These are phyloP conservation scores for Truncatella angustata DNA, from an alignment of 2,329 filamentous ascomycete genomes.

Conservation along the genomic window DNA sequence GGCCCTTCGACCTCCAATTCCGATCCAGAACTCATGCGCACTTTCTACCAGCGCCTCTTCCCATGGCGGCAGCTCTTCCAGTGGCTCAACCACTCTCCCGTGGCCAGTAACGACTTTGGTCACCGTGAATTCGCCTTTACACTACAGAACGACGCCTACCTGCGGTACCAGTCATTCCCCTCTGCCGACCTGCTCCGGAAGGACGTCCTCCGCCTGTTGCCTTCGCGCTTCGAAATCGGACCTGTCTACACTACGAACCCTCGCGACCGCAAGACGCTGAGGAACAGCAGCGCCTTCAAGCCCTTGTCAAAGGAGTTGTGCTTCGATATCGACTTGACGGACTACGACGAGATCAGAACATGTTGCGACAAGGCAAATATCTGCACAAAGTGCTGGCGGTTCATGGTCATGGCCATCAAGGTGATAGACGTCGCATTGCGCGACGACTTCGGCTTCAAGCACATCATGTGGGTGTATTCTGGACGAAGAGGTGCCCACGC, in stretches of 20 bases:
- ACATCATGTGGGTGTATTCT: slow-evolving; percentile 98
- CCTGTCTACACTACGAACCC: slow-evolving; percentile 96
- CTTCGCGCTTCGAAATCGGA: slow-evolving; percentile 95
- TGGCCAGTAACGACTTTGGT: slow-evolving; percentile 81
- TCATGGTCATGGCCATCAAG: slow-evolving; percentile 97
- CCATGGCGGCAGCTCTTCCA: slow-evolving; percentile 94
- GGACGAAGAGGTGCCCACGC: slow-evolving; percentile 95
- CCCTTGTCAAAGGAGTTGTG: slow-evolving; percentile 91
- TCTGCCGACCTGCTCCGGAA: slow-evolving; percentile 72
- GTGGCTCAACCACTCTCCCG: slow-evolving; percentile 93
- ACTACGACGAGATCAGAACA: slow-evolving; percentile 95
- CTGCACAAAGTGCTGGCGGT: slow-evolving; percentile 91
- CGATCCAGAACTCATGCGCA: slow-evolving; percentile 83
- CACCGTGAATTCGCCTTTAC: slow-evolving; percentile 97
- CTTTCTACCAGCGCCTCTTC: slow-evolving; percentile 94
- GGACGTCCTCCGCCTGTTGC: slow-evolving; percentile 83
- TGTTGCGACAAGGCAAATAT: slow-evolving; percentile 94
- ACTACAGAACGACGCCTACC: slow-evolving; percentile 85
- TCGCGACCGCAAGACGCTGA: slow-evolving; percentile 83
- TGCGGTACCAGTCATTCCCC: slow-evolving; percentile 77
- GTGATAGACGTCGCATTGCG: slow-evolving; percentile 83
- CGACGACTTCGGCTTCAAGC: slow-evolving; percentile 94
- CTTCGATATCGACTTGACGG: slow-evolving; percentile 99
- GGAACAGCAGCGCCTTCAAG: slow-evolving; percentile 77
- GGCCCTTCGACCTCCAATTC: slow-evolving; percentile 47